Conservation (phyloP, 2,329 filamentous ascomycete species). For the Xylaria hypoxylon region DNA sequence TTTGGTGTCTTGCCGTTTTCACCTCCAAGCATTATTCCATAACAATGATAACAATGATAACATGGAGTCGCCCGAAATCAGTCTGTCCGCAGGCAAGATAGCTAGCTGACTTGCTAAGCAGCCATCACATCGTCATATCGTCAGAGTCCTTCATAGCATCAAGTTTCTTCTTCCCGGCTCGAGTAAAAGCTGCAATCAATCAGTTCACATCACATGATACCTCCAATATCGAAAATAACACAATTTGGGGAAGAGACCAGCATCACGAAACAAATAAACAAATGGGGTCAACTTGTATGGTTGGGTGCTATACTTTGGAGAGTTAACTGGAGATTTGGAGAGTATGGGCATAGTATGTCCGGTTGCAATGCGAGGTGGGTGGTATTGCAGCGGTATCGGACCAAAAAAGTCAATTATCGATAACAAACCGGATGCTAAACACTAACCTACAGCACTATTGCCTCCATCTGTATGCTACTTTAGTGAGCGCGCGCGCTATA, state of each 20-base stretch:
- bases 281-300: too few species aligned
- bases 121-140: not conserved
- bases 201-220: not conserved
- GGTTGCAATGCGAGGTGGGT: conserved; percentile 1
- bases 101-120: not conserved
- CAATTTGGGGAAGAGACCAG: not conserved
- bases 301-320: too few species aligned
- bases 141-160: not conserved
- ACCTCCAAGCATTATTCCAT: not conserved
- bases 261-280: too few species aligned
- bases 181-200: not conserved
- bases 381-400: conserved; percentile 38
- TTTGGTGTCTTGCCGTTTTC: conserved; percentile 4
- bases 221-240: not conserved
- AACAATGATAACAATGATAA: too few species aligned
- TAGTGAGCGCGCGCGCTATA: not conserved
- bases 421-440: conserved; percentile 34
- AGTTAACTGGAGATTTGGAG: too few species aligned
- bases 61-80: not conserved
- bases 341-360: too few species aligned
- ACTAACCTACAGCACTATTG: not conserved
- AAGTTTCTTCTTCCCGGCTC: not conserved
- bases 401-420: conserved; percentile 39
- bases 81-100: not conserved
- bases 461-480: not conserved